Conservation (phyloP, 192 early-diverging fungal genomes). For the Piromyces sp. region DNA sequence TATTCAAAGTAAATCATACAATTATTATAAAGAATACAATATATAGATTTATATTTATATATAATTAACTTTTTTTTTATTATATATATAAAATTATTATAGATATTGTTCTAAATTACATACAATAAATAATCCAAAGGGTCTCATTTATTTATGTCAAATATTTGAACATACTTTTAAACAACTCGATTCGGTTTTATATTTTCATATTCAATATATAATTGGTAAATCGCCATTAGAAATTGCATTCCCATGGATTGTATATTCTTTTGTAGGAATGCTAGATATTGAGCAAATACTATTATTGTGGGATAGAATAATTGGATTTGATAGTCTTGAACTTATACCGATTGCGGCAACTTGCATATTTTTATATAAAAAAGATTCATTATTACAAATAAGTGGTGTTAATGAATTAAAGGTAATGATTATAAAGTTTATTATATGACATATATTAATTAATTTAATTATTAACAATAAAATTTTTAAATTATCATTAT, state of each 20-base stretch:
- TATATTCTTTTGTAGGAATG: slow-evolving; percentile 32
- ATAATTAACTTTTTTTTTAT: too few species aligned
- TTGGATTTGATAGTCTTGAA: slow-evolving; percentile 21
- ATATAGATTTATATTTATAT: too few species aligned
- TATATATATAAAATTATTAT: too few species aligned
- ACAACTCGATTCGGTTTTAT: slow-evolving; percentile 20
- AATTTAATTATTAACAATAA: too few species aligned
- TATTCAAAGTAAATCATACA: slow-evolving; percentile 20
- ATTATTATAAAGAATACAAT: too few species aligned
- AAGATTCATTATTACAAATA: slow-evolving; percentile 11
- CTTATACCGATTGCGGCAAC: slow-evolving; percentile 13
- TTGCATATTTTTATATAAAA: slow-evolving; percentile 20
- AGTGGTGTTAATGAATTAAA: slow-evolving; percentile 17
- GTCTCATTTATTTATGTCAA: slow-evolving; percentile 10
- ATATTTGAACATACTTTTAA: slow-evolving; percentile 29
- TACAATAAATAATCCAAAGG: slow-evolving; percentile 10
- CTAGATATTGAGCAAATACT: slow-evolving; percentile 32
- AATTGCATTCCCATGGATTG: slow-evolving; percentile 28
- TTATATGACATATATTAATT: too few species aligned
- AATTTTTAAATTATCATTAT: background rate
- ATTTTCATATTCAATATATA: slow-evolving; percentile 15
- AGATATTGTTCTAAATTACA: slow-evolving; percentile 31
- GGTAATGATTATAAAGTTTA: slow-evolving; percentile 1
- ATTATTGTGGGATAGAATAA: slow-evolving; percentile 33
- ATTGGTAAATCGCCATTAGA: slow-evolving; percentile 12